Percentiles rank a stretch among this genome's conserved stretches.
These are phyloP conservation scores for Rhizoctonia solani DNA, from an alignment of 1,284 basidiomycete species.

Conservation along the genomic window DNA sequence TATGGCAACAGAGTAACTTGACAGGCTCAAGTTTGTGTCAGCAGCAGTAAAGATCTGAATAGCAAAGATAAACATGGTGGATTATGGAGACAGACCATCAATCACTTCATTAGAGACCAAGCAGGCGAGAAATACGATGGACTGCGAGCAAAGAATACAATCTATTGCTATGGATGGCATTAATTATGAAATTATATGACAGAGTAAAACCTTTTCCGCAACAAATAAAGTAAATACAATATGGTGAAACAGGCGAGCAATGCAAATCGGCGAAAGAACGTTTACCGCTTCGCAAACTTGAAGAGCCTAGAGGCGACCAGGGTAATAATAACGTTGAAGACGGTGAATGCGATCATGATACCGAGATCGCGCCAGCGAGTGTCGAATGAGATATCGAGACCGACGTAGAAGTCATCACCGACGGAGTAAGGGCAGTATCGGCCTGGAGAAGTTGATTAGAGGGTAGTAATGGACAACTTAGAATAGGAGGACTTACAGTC, in stretches of 20 bases:
- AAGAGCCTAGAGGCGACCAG: conserved; percentile 76
- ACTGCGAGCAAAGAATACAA: too few relatives aligned
- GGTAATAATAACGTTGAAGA: conserved; percentile 74
- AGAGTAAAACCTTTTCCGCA: background rate
- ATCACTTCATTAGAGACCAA: too few relatives aligned
- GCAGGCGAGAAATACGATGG: too few relatives aligned
- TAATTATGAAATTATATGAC: background rate
- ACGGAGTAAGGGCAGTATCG: conserved; percentile 41
- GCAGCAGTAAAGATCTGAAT: too few relatives aligned
- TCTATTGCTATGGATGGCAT: too few relatives aligned
- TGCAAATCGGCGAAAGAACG: background rate
- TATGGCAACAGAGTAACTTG: too few relatives aligned
- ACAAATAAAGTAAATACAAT: background rate
- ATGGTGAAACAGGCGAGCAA: background rate
- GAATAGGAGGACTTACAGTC: conserved; percentile 50
- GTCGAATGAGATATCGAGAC: conserved; percentile 69
- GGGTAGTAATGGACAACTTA: background rate
- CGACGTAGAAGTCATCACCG: conserved; percentile 72
- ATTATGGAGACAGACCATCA: too few relatives aligned
- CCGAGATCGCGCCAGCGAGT: conserved; percentile 75
- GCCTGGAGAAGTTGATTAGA: conserved; percentile 9
- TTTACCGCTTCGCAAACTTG: conserved; percentile 65
- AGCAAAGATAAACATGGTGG: too few relatives aligned
- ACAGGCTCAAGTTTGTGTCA: too few relatives aligned
- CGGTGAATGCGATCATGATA: conserved; percentile 65